Base-by-base conservation (phyloP, 2,329 filamentous ascomycete genomes). In the Clarireedia monteithiana region DNA sequence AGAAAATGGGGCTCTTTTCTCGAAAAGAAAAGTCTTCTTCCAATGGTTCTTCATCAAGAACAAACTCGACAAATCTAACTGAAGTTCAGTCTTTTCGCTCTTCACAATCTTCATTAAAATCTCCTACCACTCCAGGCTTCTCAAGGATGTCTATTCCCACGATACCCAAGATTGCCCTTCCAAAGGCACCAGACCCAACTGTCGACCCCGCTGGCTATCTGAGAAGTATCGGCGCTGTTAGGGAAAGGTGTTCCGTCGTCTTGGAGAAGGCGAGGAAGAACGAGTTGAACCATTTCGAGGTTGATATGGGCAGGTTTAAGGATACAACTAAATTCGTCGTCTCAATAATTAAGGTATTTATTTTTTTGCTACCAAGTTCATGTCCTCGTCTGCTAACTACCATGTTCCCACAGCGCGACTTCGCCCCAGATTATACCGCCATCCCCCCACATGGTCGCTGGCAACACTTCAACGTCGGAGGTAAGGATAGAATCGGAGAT, bases 191-290 rank as follows among this genome's bases (percentile, higher is more conserved):
- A 27, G 91, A 97, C 72, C 91, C 92, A 66, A 80, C 86, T 60
- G 78, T 92, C 64, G 90, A 97, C 70, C 91, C 92, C 20, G 89
- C 88, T 24, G 91, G 85, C 59, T 97, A 97, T 72, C 81, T 99
- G 66, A 84, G 89, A 69, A 96, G 91, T 73, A 83, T 97, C 67
- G 84, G 89, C 66, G 84, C 94, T 27, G 90, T 99, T 26, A 81
- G 94, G 60, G 90, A 96, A 66, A 83, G 63, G 78, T 86, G 65
- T 72, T 73, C 69, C 48, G 66, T 85, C 59, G 77, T 89, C 48
- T 72, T 86, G 60, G 75, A 82, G 58, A 84, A 82, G 72, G 85
- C 85, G n/a, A 83, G 83, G 69, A 75, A 74, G 60, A 85, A 88
- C 66, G 74, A 84, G 66, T 75, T 89, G 61, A 81, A 80, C 62